A percentile compares a stretch with the other conserved stretches of the same genome.
These are phyloP conservation scores for Berberis vulgaris DNA, from an alignment of 164 flowering plant species.

Conservation along the genomic window DNA sequence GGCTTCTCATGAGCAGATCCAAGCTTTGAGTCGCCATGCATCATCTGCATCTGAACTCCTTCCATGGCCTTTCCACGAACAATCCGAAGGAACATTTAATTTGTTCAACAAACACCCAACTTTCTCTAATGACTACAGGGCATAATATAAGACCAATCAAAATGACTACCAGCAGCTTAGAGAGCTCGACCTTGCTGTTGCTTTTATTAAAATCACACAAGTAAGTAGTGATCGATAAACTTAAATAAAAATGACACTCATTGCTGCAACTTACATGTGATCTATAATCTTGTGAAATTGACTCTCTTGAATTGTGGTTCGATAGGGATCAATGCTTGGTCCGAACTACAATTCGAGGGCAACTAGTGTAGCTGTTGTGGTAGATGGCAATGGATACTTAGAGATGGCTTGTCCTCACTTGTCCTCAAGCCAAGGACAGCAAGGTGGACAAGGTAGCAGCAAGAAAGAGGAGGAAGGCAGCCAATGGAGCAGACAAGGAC, in stretches of 20 bases:
- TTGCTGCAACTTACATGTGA: too few species aligned
- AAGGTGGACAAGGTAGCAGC: background rate
- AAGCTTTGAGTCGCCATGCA: conserved; percentile 20
- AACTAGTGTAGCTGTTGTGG: conserved; percentile 22
- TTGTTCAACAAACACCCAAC: conserved; percentile 21
- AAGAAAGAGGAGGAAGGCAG: background rate
- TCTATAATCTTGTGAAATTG: background rate
- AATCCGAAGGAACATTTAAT: conserved; percentile 22
- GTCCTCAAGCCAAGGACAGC: conserved; percentile 2
- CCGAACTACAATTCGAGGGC: conserved; percentile 38
- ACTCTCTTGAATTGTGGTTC: background rate
- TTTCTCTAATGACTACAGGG: conserved; percentile 27
- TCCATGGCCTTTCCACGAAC: conserved; percentile 7
- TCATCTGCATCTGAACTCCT: conserved; percentile 10
- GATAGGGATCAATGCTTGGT: conserved; percentile 29
- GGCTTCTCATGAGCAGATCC: conserved; percentile 36
- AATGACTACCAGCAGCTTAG: conserved; percentile 22
- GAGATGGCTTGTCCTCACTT: conserved; percentile 54
- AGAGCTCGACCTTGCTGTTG: conserved; percentile 23
- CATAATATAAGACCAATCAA: conserved; percentile 19
- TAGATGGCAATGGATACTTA: conserved; percentile 28
- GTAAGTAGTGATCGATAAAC: conserved; percentile 11
- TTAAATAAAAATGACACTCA: background rate
- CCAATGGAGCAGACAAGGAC: too few species aligned
- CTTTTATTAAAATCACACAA: conserved; percentile 25